Percentiles rank a stretch among this genome's conserved stretches.
phyloP scores from a whole-genome alignment of 106 monocot species.

The Phalaenopsis equestris region DNA sequence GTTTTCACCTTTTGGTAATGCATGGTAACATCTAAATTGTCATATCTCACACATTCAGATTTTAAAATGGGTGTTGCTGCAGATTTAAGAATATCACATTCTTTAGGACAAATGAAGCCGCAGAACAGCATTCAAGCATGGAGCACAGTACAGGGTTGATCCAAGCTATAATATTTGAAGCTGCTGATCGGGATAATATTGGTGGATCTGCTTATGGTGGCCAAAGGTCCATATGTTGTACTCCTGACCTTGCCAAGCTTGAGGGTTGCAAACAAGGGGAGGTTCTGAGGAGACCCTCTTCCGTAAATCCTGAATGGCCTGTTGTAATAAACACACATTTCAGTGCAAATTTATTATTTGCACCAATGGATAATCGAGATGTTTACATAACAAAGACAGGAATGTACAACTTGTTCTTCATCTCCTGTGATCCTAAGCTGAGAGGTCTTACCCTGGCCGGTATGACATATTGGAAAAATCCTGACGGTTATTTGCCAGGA shows the following conservation, averaged over 20 bases:
- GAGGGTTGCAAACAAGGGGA: conserved; percentile 90
- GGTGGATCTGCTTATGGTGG: conserved; percentile 98
- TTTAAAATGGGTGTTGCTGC: neutral
- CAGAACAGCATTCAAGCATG: conserved; percentile 65
- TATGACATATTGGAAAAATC: conserved; percentile 86
- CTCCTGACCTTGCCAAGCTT: conserved; percentile 94
- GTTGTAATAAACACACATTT: conserved; percentile 59
- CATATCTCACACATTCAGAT: conserved; percentile 5
- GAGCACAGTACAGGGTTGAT: conserved; percentile 73
- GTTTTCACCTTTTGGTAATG: neutral
- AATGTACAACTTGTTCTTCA: conserved; percentile 97
- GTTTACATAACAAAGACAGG: conserved; percentile 73
- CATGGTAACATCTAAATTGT: neutral
- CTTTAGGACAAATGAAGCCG: conserved; percentile 68
- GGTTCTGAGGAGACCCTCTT: conserved; percentile 72
- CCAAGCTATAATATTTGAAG: conserved; percentile 95
- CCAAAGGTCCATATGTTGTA: conserved; percentile 90
- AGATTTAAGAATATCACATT: conserved; percentile 88
- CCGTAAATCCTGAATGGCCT: conserved; percentile 65
- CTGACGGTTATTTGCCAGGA: conserved; percentile 84
- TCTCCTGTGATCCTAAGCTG: conserved; percentile 86
- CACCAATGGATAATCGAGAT: conserved; percentile 43
- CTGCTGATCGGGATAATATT: conserved; percentile 76
- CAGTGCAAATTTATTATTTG: conserved; percentile 37
- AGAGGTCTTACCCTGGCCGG: conserved; percentile 79